Base-by-base conservation (phyloP, 257 asterid genomes). In the Solanum okadae region DNA sequence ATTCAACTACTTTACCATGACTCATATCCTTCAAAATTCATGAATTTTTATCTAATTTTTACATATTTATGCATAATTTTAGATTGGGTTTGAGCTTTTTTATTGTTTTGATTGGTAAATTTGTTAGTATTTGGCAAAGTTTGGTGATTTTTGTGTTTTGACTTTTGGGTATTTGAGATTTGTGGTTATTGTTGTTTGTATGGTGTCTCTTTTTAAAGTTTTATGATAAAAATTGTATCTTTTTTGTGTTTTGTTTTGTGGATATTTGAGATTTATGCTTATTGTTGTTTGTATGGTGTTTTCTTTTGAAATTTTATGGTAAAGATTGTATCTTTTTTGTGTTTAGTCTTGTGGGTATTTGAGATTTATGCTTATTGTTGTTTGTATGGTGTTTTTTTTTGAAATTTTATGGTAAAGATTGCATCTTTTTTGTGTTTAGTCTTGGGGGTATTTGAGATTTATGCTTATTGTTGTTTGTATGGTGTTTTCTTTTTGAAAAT, bases 1-100 rank as follows among this genome's bases (percentile, higher is more conserved):
- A 25, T 77, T 72, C 88, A 22, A 8, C 91, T 68, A 25, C 77
- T 75, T 86, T 90, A 87, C 90, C 88, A 94, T 93, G 96, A 93
- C 96, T 88, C 94, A 93, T 94, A 94, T 94, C 96, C 93, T 91
- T 83, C 61, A 79, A n/a, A 46, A 82, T 83, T 34, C 87, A 56
- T 44, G 61, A 10, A 1, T 16, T 72, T 70, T 18, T 56, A 44
- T 35, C 3, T 31, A 29, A 27, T 77, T 46, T 2, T 76, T 35
- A 14, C 61, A 38, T 71, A 56, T 20, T 56, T 56, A 56, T 56
- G 25, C 25, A 20, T 56, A 56, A 56, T 56, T 56, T 20, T 20
- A 7, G 67, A 56, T 56, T 56, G 25, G 25, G 67, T 20, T 56
- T 56, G 67, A 20, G 40, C 9, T 18, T 31, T 5, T 15, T 27